Evolutionary conservation across 2,329 filamentous ascomycete genomes (phyloP).

Genomic region (Dactylonectria macrodidyma): DNA sequence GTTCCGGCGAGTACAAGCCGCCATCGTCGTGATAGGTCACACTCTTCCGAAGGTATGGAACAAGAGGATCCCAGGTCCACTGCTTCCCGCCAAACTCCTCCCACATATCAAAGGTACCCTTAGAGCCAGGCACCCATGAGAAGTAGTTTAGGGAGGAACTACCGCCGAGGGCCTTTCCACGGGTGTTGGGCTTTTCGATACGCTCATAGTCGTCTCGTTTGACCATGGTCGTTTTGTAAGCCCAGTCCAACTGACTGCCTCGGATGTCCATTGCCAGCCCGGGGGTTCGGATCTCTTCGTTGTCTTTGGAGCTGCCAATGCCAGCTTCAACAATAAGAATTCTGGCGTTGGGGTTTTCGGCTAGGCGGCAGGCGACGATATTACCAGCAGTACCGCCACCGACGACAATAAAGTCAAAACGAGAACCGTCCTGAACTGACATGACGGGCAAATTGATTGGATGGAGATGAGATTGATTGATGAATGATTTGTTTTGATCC

Average conservation of each 20-base stretch:
- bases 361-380: conserved; percentile 53
- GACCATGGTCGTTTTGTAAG: conserved; percentile 74
- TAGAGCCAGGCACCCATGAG: conserved; percentile 73
- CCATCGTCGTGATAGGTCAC: conserved; percentile 71
- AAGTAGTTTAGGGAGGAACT: conserved; percentile 73
- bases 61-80: conserved; percentile 67
- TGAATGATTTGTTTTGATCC: no score
- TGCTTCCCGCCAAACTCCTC: conserved; percentile 79
- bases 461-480: no score
- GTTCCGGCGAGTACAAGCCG: conserved; percentile 58
- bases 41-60: conserved; percentile 67
- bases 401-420: conserved; percentile 28
- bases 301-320: conserved; percentile 61
- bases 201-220: conserved; percentile 71
- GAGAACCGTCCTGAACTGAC: no score
- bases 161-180: conserved; percentile 73
- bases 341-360: conserved; percentile 54
- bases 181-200: conserved; percentile 75
- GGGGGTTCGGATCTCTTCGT: conserved; percentile 67
- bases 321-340: conserved; percentile 65
- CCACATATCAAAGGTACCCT: conserved; percentile 75
- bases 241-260: conserved; percentile 70
- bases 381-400: conserved; percentile 53
- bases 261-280: conserved; percentile 67
- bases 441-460: no score